Base-by-base conservation (phyloP, 108 stramenopile species). In the Skeletonema marinoi region DNA sequence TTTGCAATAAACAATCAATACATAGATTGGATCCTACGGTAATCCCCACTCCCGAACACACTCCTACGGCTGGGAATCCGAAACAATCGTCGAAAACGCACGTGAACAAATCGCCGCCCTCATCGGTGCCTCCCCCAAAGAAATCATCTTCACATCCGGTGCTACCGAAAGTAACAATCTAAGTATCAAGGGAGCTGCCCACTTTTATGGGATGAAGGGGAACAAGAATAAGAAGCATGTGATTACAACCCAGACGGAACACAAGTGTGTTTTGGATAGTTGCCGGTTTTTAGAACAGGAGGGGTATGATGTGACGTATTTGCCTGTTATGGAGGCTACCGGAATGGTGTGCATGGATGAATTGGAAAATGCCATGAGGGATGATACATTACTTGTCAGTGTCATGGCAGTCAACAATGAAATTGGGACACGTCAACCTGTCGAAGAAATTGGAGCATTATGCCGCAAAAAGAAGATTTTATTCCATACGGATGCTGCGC, bases 351-450 rank as follows among this genome's bases (percentile, higher is more conserved):
- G 98, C 81, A 87, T 98, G 85, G 85, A 95, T 16, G 78, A 93
- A 77, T 87, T 99, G 32, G 79, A 89, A 74, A 86, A 73, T 17
- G 93, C 94, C 54, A 90, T 99, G 80, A 91, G 97, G 25, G 93
- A 88, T 13, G 97, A 99, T 65, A 99, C 99, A 31, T 78, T 88
- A n/a, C 71, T 98, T 63, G 91, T 98, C 36, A 92, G 90, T 65
- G 90, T 99, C 68, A 99, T 99, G 99, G 98, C 97, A 11, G 98
- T 99, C 59, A 99, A 99, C 90, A 99, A 99, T 85, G 99, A 99
- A 87, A 99, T 99, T 79, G 99, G 99, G 12, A 98, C 98, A 32
- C 70, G 98, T 25, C 99, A 99, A 78, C 97, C 98, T 0, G 72
- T 99, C 29, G 77, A 95, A 85, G 98, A 98, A 71, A 98, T 99